Base-by-base conservation (phyloP, 1,139 yeast genomes). In the Blastobotrys aristatus region DNA sequence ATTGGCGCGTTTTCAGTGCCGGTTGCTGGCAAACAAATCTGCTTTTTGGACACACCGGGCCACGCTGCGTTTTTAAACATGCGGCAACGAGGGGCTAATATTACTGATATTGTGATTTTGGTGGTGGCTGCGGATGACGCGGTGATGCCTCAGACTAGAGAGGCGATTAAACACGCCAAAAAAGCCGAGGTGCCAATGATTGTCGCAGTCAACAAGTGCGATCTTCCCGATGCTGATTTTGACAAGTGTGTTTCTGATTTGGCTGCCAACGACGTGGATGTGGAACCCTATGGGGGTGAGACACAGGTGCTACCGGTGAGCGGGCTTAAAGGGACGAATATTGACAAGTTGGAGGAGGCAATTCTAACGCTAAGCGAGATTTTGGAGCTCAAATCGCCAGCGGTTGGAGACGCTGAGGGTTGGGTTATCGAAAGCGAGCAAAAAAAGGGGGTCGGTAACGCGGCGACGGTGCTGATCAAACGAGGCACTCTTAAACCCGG, bases 111-210 rank as follows among this genome's bases (percentile, higher is more conserved):
- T 49, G 88, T 92, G 34, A 78, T 92, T 43, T 72, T 92, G 51
- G 97, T 92, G 8, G 96, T 92, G n/a, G 97, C 98, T 0, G 96
- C 96, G 1, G 97, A 92, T 66, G 99, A 92, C 67, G 86, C 96
- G 0, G 95, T 94, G 21, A 92, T 85, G 95, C 97, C 98, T 0
- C 99, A 92, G 63, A 94, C 99, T 0, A 75, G 82, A 38, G 99
- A 92, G 65, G 97, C 98, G 1, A 88, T 92, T 50, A 88, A 86
- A 58, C 98, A 94, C 65, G 92, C 96, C 10, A 83, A 84, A 57
- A 80, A 79, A 47, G 81, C 92, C 0, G 86, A 87, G 1, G 95
- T 87, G 21, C 95, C 94, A 0, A 74, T 90, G 55, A 83, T 92
- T 51, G 95, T 92, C 2, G 97, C 97, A 1, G 77, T 94, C 44